phyloP scores from a whole-genome alignment of 768 basidiomycete genomes.

The Podaxis sp. region DNA sequence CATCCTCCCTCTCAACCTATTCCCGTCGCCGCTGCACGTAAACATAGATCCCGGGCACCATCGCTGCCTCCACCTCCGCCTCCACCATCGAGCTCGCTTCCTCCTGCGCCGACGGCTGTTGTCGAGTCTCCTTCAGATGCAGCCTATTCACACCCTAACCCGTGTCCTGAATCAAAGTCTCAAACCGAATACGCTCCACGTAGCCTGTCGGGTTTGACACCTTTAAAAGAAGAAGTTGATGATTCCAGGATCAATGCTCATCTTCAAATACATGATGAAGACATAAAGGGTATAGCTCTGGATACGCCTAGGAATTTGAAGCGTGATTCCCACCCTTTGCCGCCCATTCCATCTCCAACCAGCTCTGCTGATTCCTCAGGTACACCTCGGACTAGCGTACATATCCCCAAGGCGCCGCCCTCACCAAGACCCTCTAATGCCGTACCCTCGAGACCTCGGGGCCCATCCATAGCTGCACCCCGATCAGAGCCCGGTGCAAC shows the following conservation, averaged over 20 bases:
- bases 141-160: conserved; percentile 23
- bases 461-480: conserved; percentile 48
- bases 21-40: conserved; percentile 27
- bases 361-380: conserved; percentile 27
- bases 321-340: conserved; percentile 64
- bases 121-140: conserved; percentile 30
- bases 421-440: conserved; percentile 51
- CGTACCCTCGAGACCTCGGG: conserved; percentile 52
- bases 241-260: conserved; percentile 25
- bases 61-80: conserved; percentile 69
- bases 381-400: conserved; percentile 32
- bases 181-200: conserved; percentile 2
- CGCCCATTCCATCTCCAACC: conserved; percentile 56
- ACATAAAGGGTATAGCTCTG: conserved; percentile 30
- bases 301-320: conserved; percentile 44
- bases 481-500: conserved; percentile 28
- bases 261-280: conserved; percentile 22
- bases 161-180: conserved; percentile 31
- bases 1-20: conserved; percentile 33
- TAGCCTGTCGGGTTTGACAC: conserved; percentile 30
- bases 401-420: conserved; percentile 38
- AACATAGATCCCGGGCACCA: conserved; percentile 49
- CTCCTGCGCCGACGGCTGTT: conserved; percentile 49
- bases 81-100: conserved; percentile 59
- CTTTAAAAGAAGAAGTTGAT: conserved; percentile 61